Evolutionary conservation across 306 rosid species (phyloP).

Genomic region (Prunus armeniaca): DNA sequence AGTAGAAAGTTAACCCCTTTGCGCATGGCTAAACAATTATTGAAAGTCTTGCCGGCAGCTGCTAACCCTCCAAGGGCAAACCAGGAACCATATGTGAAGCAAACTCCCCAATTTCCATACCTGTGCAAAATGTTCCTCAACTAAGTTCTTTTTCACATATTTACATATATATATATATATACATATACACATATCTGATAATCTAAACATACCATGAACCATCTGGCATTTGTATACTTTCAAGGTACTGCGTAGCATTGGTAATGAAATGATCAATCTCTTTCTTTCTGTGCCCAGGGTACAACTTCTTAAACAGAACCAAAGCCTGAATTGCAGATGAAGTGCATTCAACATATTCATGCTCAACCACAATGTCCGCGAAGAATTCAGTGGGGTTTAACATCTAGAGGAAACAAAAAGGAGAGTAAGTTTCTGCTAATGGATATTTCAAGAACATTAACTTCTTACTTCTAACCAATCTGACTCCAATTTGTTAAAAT

Average conservation of each 20-base stretch:
- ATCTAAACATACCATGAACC: conserved; percentile 11
- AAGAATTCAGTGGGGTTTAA: conserved; percentile 13
- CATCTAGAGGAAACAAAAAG: not conserved
- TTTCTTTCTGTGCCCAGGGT: conserved; percentile 10
- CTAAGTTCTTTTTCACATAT: not conserved
- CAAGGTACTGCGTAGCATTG: not conserved
- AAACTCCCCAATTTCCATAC: conserved; percentile 63
- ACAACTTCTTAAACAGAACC: not conserved
- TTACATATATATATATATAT: too few species aligned
- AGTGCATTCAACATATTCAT: conserved; percentile 19
- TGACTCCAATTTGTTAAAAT: not conserved
- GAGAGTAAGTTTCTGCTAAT: not conserved
- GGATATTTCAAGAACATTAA: not conserved
- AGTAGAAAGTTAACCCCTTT: conserved; percentile 54
- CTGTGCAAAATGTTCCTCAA: conserved; percentile 1
- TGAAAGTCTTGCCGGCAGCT: conserved; percentile 54
- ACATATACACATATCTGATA: not conserved
- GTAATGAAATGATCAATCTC: not conserved
- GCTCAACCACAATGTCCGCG: conserved; percentile 3
- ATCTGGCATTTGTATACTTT: conserved; percentile 9
- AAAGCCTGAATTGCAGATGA: conserved; percentile 6
- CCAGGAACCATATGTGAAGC: conserved; percentile 61
- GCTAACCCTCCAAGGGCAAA: conserved; percentile 59
- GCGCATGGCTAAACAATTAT: conserved; percentile 38
- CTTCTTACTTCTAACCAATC: not conserved